A percentile compares a stretch with the other conserved stretches of the same genome.
These are phyloP conservation scores for Termitomyces sp. DNA, from an alignment of 768 basidiomycete genomes.

Conservation along the genomic window DNA sequence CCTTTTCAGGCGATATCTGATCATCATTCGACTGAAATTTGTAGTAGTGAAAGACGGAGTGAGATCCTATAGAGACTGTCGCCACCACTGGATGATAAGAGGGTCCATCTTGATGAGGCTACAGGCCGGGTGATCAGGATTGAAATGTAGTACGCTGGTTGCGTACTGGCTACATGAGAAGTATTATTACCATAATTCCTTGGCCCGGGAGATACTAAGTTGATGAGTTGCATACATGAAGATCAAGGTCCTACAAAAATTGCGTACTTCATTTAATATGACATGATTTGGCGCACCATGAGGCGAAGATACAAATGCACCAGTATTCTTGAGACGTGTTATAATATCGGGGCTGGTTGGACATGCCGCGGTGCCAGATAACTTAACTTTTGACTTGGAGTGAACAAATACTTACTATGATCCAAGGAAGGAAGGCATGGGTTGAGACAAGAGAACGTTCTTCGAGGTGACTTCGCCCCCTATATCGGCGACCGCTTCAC, in stretches of 20 bases:
- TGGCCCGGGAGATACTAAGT: slow-evolving; percentile 78
- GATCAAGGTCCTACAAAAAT: background rate
- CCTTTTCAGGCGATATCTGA: slow-evolving; percentile 5
- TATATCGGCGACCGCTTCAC: slow-evolving; percentile 25
- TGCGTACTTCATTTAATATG: slow-evolving; percentile 75
- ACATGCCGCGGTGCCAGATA: background rate
- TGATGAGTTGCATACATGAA: background rate
- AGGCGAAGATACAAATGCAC: slow-evolving; percentile 56
- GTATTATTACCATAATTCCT: slow-evolving; percentile 74
- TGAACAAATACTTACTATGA: slow-evolving; percentile 45
- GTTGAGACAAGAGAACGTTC: slow-evolving; percentile 60
- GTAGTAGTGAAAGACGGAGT: slow-evolving; percentile 81
- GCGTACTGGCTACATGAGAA: background rate
- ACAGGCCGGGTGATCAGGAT: background rate
- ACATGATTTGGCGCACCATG: slow-evolving; percentile 80
- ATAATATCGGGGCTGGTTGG: slow-evolving; percentile 71
- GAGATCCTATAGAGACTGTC: slow-evolving; percentile 85
- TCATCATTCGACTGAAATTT: slow-evolving; percentile 38
- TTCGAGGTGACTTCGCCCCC: slow-evolving; percentile 73
- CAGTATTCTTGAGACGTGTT: slow-evolving; percentile 57
- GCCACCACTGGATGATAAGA: slow-evolving; percentile 84
- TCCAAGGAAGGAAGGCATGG: slow-evolving; percentile 65
- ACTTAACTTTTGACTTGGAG: background rate
- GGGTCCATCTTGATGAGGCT: slow-evolving; percentile 94
- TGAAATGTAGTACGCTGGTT: background rate